phyloP scores from a whole-genome alignment of 306 rosid genomes.

The Chamaecrista fasciculata region DNA sequence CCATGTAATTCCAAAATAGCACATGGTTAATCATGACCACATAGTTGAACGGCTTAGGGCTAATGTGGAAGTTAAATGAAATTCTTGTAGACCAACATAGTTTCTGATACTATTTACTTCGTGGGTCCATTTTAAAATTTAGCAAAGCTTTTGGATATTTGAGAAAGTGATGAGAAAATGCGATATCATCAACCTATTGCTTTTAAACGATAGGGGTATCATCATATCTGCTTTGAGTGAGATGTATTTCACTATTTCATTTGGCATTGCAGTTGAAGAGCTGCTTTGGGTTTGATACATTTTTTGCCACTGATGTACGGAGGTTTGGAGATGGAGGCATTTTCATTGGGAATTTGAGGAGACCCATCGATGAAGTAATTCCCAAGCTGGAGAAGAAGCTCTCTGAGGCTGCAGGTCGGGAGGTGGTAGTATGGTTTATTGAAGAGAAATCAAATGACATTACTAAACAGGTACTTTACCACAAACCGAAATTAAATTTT shows the following conservation, averaged over 20 bases:
- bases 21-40: too few relatives aligned
- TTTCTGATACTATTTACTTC: neutral
- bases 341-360: constrained; percentile 85
- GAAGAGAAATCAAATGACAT: constrained; percentile 77
- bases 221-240: neutral
- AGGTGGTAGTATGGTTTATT: constrained; percentile 90
- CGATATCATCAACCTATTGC: neutral
- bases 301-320: constrained; percentile 86
- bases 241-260: constrained; percentile 16
- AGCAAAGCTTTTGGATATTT: neutral
- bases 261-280: constrained; percentile 57
- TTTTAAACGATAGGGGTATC: neutral
- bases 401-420: constrained; percentile 77
- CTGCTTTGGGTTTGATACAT: constrained; percentile 87
- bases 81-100: too few relatives aligned
- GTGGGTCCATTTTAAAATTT: neutral
- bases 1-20: too few relatives aligned
- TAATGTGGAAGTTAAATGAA: too few relatives aligned
- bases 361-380: constrained; percentile 79
- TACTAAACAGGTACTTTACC: constrained; percentile 67
- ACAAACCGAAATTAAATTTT: neutral
- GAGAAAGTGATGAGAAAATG: neutral
- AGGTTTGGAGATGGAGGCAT: constrained; percentile 97
- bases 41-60: too few relatives aligned
- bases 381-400: constrained; percentile 84